Evolutionary conservation across 1,284 basidiomycete genomes (phyloP), one percentile per base, ranked within the genome.

Genomic region (Ceratobasidium sp.): DNA sequence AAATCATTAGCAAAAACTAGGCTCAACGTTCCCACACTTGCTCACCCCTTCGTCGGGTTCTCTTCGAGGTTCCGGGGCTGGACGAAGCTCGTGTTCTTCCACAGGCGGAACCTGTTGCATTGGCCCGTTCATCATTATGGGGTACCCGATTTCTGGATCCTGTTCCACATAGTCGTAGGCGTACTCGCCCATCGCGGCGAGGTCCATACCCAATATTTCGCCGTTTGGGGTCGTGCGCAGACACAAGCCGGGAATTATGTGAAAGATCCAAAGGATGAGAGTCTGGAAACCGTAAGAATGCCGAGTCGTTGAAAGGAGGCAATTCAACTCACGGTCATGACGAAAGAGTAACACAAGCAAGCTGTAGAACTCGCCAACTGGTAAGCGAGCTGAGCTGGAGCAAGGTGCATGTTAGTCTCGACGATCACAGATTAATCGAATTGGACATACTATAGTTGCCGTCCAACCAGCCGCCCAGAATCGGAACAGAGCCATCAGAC

Each of bases 181-280:
- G 78, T 90, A 94, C 83, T 98, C 96, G 79, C 96, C 96, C 86
- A 98, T 91, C 84, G 96, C 93, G 14, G 90, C 88, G 80, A 97
- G 94, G 81, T 98, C 97, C 77, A 98, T 90, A 77, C 97, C 97
- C 74, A 98, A 84, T 76, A 96, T 91, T 85, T 98, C 96, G 39
- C 90, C 88, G 77, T 95, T 92, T 79, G 96, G 95, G 37, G 85
- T 83, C 22, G 88, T 87, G 75, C 95, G 90, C 61, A 99, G 88
- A 71, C 91, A 86, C 76, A 94, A 86, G 76, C 90, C 90, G 2
- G 97, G 97, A 79, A 98, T 93, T 83, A 86, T 94, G 86, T 98
- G 95, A 89, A 98, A 93, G 79, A 90, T 84, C 90, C 95, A 95
- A 72, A 95, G 87, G 81, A 98, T 93, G 83, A 95, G 86, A 14